Conservation (phyloP, 371 early-diverging fungal species). For the Blakeslea trispora region DNA sequence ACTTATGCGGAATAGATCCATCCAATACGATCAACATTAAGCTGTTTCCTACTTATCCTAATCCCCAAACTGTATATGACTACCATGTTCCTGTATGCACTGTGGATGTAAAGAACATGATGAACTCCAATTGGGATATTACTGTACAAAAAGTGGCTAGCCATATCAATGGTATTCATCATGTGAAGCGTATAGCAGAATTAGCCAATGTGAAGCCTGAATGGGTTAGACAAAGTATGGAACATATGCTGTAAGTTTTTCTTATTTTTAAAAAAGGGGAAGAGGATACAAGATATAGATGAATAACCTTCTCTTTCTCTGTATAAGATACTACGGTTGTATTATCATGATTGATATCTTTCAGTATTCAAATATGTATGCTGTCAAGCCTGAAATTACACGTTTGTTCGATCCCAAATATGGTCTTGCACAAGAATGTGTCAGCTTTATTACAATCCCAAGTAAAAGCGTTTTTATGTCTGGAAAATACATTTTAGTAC, state of each 20-base stretch:
- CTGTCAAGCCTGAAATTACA: slow-evolving; percentile 65
- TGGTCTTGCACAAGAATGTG: slow-evolving; percentile 66
- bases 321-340: slow-evolving; percentile 76
- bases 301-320: not conserved
- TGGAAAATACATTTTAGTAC: not conserved
- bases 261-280: too few relatives aligned
- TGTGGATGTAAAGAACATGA: slow-evolving; percentile 64
- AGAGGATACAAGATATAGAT: too few relatives aligned
- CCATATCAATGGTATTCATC: slow-evolving; percentile 76
- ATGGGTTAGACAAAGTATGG: slow-evolving; percentile 74
- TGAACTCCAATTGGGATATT: slow-evolving; percentile 83
- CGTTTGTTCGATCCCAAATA: slow-evolving; percentile 60
- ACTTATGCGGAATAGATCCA: too few relatives aligned
- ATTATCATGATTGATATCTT: slow-evolving; percentile 86
- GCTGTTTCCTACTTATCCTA: slow-evolving; percentile 78
- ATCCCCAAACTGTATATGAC: slow-evolving; percentile 75
- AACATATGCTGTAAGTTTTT: slow-evolving; percentile 70
- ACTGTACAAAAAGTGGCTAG: slow-evolving; percentile 70
- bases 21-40: slow-evolving; percentile 80
- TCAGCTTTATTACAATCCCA: slow-evolving; percentile 63
- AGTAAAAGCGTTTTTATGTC: slow-evolving; percentile 43
- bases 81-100: slow-evolving; percentile 85
- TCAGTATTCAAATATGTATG: slow-evolving; percentile 86
- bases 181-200: slow-evolving; percentile 75
- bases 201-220: slow-evolving; percentile 73